Base-by-base conservation (phyloP, 805 yeast species). In the Yarrowia phangngaensis region DNA sequence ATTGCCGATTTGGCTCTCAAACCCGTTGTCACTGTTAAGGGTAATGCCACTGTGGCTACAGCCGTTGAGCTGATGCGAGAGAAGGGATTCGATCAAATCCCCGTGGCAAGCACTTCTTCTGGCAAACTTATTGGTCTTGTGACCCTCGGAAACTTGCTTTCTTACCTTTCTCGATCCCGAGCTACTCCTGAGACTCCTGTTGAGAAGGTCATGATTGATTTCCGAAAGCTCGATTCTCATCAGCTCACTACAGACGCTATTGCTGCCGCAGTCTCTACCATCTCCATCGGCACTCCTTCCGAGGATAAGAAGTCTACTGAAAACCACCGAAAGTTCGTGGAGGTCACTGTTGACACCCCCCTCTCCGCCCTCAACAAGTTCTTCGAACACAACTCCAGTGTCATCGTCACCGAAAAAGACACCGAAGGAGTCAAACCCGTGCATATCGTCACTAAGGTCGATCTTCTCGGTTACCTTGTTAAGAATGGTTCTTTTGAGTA, bases 361-460 rank as follows among this genome's bases (percentile, higher is more conserved):
- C 71, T 85, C 60, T 64, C 75, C 28, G 82, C 82, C 53, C 73
- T 85, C 66, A 83, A 81, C 70, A 74, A 74, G 60, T 85, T 85
- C 67, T 85, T 85, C 58, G 95, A 85, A 70, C 84, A 80, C 60
- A 81, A 84, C 66, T 83, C 94, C 9, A 79, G 84, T 56, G 95
- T 92, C 27, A 76, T 85, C 58, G 84, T 85, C 52, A 84, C 94
- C 36, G 89, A 82, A 59, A 40, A 58, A 20, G 60, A 62, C n/a
- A 53, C 53, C 11, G 56, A 56, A 23, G 68, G 66, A 4, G 79
- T 80, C 30, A 80, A 75, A 60, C 92, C 95, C 40, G 73, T 84
- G 36, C 90, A 85, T 64, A 81, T 85, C 52, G 95, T 84, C 51
- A 85, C 95, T 53, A 85, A 85, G 72, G 90, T 85, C 61, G 95